Percentiles rank a stretch among this genome's conserved stretches.
Evolutionary conservation across 129 eudicot species (phyloP).

Genomic region (Daucus carota): DNA sequence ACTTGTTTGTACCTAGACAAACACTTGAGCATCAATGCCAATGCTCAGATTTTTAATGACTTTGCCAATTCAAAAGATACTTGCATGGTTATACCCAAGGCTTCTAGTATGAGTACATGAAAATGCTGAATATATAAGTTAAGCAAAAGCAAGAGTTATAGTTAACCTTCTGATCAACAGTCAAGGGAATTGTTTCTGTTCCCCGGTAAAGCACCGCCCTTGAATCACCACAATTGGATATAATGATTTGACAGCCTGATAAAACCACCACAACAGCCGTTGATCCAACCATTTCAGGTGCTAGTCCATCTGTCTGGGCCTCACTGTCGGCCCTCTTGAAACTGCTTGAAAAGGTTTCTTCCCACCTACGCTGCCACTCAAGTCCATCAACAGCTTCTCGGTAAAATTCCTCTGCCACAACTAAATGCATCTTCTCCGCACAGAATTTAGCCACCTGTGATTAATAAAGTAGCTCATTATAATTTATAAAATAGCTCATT

Average conservation of each 20-base stretch:
- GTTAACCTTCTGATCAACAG: slow-evolving; percentile 76
- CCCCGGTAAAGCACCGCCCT: slow-evolving; percentile 75
- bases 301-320: slow-evolving; percentile 41
- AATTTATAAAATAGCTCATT: not conserved
- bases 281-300: slow-evolving; percentile 74
- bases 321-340: slow-evolving; percentile 60
- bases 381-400: slow-evolving; percentile 25
- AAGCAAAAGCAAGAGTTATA: slow-evolving; percentile 8
- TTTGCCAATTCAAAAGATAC: not conserved
- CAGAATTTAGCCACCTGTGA: slow-evolving; percentile 74
- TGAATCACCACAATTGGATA: slow-evolving; percentile 80
- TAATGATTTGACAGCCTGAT: slow-evolving; percentile 66
- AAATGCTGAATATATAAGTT: not conserved
- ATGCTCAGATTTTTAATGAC: not conserved
- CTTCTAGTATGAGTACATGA: not conserved
- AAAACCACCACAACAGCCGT: slow-evolving; percentile 66
- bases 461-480: not conserved
- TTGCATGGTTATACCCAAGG: not conserved
- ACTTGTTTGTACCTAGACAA: not conserved
- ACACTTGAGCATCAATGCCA: not conserved
- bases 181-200: slow-evolving; percentile 53
- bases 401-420: slow-evolving; percentile 61
- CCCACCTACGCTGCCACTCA: slow-evolving; percentile 61
- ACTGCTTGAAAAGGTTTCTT: slow-evolving; percentile 43
- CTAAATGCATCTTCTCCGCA: slow-evolving; percentile 62